Base-by-base conservation (phyloP, 2,329 filamentous ascomycete genomes). In the Neonectria coccinea region DNA sequence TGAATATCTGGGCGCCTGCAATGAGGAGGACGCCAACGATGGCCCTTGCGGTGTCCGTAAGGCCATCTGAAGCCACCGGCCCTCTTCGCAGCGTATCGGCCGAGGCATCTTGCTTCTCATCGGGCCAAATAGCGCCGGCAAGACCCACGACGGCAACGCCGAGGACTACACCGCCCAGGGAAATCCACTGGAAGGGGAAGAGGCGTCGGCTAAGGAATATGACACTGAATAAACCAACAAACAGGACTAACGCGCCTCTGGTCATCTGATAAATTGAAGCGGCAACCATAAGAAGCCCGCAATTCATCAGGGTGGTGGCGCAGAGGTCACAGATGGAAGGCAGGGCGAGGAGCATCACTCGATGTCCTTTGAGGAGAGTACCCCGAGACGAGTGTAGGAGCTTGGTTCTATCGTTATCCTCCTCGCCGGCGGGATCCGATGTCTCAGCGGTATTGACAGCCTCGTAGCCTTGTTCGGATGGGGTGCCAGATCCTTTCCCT, bases 241-340 rank as follows among this genome's bases (percentile, higher is more conserved):
- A 99, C 7, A 99, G 85, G 3, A 99, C 95, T 45, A 99, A 85
- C 0, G 96, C 96, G 9, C 96, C 96, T 64, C 96, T 86, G 1
- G 95, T 98, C 96, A 99, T 99, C 81, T 99, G 96, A 81, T 97
- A 99, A 75, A 99, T 97, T 65, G 93, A 97, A 1, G 96, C 93
- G 12, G 93, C 96, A 25, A 98, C 94, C 77, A 98, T 94, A 53
- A 98, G 85, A 70, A 99, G 85, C 4, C 96, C 96, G 5, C 93
- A 92, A 76, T 99, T 99, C 94, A 99, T 98, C 59, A 98, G 86
- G 4, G 96, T 99, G 5, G 96, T 99, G 52, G 93, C 96, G 25
- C 92, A 89, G 69, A 98, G 97, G 77, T 99, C 96, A 80, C 94
- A 97, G 75, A 94, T 91, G 45, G 96, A 92, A 1, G 96, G 96